Percentiles rank a stretch among this genome's conserved stretches.
Conservation (phyloP, 768 basidiomycete genomes). For the Lentinula edodes region DNA sequence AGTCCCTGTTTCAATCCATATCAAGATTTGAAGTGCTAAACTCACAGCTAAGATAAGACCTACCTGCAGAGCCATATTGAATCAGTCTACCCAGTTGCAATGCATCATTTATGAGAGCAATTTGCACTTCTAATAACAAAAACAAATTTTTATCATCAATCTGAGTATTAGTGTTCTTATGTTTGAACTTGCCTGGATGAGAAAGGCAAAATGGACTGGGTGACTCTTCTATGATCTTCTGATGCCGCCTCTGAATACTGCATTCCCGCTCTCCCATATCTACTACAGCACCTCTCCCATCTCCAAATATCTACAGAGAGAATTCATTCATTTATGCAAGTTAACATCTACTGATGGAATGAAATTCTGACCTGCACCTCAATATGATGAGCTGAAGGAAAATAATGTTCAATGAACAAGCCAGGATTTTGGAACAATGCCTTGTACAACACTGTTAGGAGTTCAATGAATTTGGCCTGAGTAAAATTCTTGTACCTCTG, state of each 20-base stretch:
- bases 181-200: slow-evolving; percentile 31
- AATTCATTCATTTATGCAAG: neutral
- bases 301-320: slow-evolving; percentile 51
- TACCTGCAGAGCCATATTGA: slow-evolving; percentile 56
- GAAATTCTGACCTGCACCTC: slow-evolving; percentile 48
- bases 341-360: neutral
- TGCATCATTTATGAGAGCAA: slow-evolving; percentile 49
- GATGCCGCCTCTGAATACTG: slow-evolving; percentile 62
- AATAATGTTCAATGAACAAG: slow-evolving; percentile 58
- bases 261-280: slow-evolving; percentile 71
- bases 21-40: too few species aligned
- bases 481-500: slow-evolving; percentile 28
- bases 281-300: slow-evolving; percentile 51
- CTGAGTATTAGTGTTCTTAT: neutral
- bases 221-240: slow-evolving; percentile 70
- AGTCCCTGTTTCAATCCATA: slow-evolving; percentile 34
- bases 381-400: slow-evolving; percentile 51
- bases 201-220: slow-evolving; percentile 52
- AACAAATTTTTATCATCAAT: neutral
- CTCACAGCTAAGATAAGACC: neutral
- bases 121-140: slow-evolving; percentile 30
- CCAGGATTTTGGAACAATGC: slow-evolving; percentile 43
- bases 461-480: neutral
- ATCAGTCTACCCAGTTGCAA: slow-evolving; percentile 41
- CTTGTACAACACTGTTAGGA: slow-evolving; percentile 17